Percentiles rank a stretch among this genome's conserved stretches.
These are phyloP conservation scores for Leishmania major DNA, from an alignment of 208 protist genomes.

Conservation along the genomic window DNA sequence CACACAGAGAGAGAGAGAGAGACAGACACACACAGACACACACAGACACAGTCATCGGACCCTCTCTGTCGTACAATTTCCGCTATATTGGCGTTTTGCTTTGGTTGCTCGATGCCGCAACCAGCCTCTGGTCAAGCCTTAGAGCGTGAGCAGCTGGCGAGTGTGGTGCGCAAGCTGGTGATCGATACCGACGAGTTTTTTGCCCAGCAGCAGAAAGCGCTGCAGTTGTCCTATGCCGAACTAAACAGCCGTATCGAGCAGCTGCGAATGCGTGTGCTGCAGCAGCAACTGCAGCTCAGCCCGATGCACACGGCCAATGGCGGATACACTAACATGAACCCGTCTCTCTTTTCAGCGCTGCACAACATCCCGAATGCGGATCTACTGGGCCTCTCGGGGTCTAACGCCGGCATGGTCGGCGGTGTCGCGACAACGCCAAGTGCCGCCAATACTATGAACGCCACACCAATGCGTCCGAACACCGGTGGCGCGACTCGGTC, in stretches of 20 bases:
- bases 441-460: conserved; percentile 18
- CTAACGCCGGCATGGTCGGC: conserved; percentile 7
- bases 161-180: conserved; percentile 38
- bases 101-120: conserved; percentile 8
- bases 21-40: not conserved
- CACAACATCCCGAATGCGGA: conserved; percentile 19
- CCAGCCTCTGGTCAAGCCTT: conserved; percentile 4
- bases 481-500: conserved; percentile 13
- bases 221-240: conserved; percentile 52
- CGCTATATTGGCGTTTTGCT: not conserved
- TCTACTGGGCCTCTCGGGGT: conserved; percentile 9
- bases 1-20: not conserved
- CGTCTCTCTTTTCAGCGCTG: conserved; percentile 24
- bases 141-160: conserved; percentile 43
- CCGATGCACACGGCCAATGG: conserved; percentile 17
- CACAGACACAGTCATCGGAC: not conserved
- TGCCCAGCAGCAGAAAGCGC: conserved; percentile 52
- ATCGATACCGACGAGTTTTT: conserved; percentile 65
- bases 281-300: conserved; percentile 16
- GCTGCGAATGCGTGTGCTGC: conserved; percentile 43
- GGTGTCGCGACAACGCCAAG: not conserved
- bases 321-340: conserved; percentile 26
- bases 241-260: conserved; percentile 56
- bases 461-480: conserved; percentile 29
- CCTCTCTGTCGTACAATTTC: not conserved